Base-by-base conservation (phyloP, 1,284 basidiomycete species). In the Ustilago trichophora region DNA sequence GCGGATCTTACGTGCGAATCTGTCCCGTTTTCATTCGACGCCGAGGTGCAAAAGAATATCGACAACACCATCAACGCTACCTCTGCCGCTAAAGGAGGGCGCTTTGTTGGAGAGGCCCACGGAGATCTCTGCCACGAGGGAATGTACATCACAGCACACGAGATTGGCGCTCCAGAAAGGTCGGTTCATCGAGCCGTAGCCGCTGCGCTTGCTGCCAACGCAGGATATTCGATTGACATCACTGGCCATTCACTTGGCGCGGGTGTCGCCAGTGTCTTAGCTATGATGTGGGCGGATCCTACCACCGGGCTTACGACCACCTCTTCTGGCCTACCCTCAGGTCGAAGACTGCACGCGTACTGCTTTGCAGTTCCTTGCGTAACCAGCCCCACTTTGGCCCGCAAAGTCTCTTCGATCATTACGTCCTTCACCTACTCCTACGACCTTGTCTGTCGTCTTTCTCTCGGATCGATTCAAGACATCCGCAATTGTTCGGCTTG, bases 201-300 rank as follows among this genome's bases (percentile, higher is more conserved):
- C 51, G 85, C 88, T 58, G 91, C 91, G 0, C 80, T 92, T 53
- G 82, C 83, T 62, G 83, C 83, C 46, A 91, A 91, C 77, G 85
- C 85, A 5, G 87, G 86, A 34, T 92, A 90, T 75, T 88, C 75
- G 18, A 76, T 85, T 33, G 79, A 84, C 10, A 53, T 85, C 15
- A 76, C 80, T 0, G 93, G 93, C 2, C 93, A 95, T 80, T 92
- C 90, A 77, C 85, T 95, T 3, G 92, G 93, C 9, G 92, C 92
- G 6, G 92, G 91, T 0, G 90, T 93, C 0, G 90, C 89, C 10
- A 85, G 87, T 1, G 83, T 92, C 11, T 83, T 92, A n/a, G 90
- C 88, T 31, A 82, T 92, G 80, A 89, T 90, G 86, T 92, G 91
- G 91, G 90, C 90, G 2, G 89, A 91, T 24, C 73, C 73, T 0